Percentiles rank a stretch among this genome's conserved stretches.
These are phyloP conservation scores for Sonneratia caseolaris DNA, from an alignment of 345 rosid species.

Conservation along the genomic window DNA sequence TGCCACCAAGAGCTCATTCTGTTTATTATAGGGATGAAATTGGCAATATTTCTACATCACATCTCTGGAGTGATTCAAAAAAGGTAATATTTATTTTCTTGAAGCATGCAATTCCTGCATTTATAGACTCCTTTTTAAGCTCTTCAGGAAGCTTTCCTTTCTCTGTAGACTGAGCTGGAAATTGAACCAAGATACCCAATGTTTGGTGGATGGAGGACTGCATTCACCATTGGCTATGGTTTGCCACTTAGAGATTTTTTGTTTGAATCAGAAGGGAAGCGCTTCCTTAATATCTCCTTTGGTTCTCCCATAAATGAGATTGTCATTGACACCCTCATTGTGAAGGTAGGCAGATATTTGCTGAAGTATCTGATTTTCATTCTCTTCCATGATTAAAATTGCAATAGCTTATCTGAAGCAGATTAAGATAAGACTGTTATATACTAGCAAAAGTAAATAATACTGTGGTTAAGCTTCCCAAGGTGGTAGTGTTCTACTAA, in stretches of 20 bases:
- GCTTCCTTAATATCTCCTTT: constrained; percentile 61
- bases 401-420: background rate
- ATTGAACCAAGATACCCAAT: constrained; percentile 92
- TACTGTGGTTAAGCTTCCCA: background rate
- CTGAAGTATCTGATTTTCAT: background rate
- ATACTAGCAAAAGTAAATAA: background rate
- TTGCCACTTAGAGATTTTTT: constrained; percentile 81
- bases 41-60: constrained; percentile 98
- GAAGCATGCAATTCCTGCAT: background rate
- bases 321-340: constrained; percentile 58
- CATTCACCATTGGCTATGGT: constrained; percentile 90
- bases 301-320: constrained; percentile 71
- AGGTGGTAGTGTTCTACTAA: background rate
- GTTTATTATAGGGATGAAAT: constrained; percentile 88
- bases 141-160: constrained; percentile 19
- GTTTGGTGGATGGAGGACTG: constrained; percentile 98
- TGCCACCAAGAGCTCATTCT: constrained; percentile 95
- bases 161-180: constrained; percentile 68
- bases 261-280: constrained; percentile 68
- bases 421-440: background rate
- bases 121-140: constrained; percentile 9
- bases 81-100: constrained; percentile 37
- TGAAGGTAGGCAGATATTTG: constrained; percentile 39
- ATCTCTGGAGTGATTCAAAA: constrained; percentile 60
- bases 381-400: background rate